Evolutionary conservation across 176 grass and related monocot species (phyloP).

Genomic region (Eragrostis curvula): DNA sequence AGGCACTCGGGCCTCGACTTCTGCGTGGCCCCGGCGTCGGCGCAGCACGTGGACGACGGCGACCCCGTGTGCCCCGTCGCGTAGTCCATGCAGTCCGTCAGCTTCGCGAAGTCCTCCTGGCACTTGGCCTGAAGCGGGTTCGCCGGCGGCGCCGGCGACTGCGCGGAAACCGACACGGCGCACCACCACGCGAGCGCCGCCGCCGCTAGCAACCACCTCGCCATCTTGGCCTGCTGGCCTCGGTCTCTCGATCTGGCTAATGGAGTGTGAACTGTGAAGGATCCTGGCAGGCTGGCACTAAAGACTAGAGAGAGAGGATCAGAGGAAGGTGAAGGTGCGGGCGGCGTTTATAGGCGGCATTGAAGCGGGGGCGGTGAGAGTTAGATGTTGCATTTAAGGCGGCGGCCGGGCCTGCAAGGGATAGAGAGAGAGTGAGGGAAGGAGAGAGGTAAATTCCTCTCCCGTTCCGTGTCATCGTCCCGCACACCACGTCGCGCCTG

Average conservation of each 20-base stretch:
- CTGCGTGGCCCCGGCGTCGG: constrained; percentile 41
- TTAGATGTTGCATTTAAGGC: constrained; percentile 37
- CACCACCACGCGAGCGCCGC: neutral
- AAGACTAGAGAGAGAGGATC: neutral
- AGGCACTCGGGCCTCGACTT: constrained; percentile 59
- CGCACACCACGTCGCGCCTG: too few species aligned
- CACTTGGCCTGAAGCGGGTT: constrained; percentile 65
- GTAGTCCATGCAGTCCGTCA: constrained; percentile 77
- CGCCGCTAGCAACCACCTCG: neutral
- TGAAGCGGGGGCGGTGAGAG: constrained; percentile 36
- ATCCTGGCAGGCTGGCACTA: neutral
- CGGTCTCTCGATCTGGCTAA: neutral
- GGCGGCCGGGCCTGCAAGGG: neutral
- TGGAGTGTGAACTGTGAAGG: neutral
- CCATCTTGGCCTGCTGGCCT: neutral
- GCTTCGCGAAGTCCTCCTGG: constrained; percentile 48
- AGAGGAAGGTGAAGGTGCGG: neutral
- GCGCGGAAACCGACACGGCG: neutral
- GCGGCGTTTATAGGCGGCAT: constrained; percentile 49
- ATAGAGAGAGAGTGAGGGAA: neutral
- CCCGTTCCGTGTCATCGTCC: neutral
- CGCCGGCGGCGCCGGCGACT: neutral
- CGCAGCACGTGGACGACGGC: constrained; percentile 72
- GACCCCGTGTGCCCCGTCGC: constrained; percentile 51
- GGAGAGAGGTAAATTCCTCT: neutral